Conservation (phyloP, 2,329 filamentous ascomycete genomes). For the Byssothecium circinans region DNA sequence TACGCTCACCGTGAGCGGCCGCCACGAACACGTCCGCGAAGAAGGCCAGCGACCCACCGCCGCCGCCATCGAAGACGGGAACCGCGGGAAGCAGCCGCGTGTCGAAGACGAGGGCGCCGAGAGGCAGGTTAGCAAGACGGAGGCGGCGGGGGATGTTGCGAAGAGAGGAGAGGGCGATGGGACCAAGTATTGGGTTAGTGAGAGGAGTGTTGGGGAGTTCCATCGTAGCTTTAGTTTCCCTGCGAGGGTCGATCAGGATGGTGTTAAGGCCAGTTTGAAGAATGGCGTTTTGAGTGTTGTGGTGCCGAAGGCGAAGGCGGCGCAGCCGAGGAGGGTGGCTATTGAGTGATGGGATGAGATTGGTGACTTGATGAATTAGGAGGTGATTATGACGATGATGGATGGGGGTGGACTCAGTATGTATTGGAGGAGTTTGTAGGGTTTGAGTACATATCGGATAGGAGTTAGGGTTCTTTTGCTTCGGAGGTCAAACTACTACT, state of each 20-base stretch:
- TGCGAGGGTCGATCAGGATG: conserved; percentile 59
- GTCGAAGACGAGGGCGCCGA: conserved; percentile 60
- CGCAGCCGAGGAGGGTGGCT: conserved; percentile 55
- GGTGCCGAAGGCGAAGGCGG: conserved; percentile 58
- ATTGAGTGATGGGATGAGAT: too few relatives aligned
- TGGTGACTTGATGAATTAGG: too few relatives aligned
- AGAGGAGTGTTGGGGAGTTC: conserved; percentile 63
- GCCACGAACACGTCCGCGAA: conserved; percentile 65
- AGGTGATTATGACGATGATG: conserved; percentile 13
- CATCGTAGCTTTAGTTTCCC: conserved; percentile 63
- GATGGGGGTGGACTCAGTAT: too few relatives aligned
- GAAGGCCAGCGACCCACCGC: conserved; percentile 55
- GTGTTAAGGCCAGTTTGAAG: conserved; percentile 63
- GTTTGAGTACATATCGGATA: too few relatives aligned
- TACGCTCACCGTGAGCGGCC: conserved; percentile 71
- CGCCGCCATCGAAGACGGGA: conserved; percentile 48
- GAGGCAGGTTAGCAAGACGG: conserved; percentile 30
- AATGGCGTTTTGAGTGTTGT: conserved; percentile 61
- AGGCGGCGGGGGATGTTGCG: conserved; percentile 38
- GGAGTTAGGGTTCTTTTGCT: too few relatives aligned
- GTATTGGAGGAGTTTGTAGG: too few relatives aligned
- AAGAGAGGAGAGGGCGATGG: conserved; percentile 39
- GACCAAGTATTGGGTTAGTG: conserved; percentile 68
- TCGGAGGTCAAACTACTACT: too few relatives aligned
- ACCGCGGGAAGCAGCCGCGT: conserved; percentile 53